These are phyloP conservation scores for Diaporthe sp. DNA, from an alignment of 2,329 filamentous ascomycete genomes.

Conservation along the genomic window DNA sequence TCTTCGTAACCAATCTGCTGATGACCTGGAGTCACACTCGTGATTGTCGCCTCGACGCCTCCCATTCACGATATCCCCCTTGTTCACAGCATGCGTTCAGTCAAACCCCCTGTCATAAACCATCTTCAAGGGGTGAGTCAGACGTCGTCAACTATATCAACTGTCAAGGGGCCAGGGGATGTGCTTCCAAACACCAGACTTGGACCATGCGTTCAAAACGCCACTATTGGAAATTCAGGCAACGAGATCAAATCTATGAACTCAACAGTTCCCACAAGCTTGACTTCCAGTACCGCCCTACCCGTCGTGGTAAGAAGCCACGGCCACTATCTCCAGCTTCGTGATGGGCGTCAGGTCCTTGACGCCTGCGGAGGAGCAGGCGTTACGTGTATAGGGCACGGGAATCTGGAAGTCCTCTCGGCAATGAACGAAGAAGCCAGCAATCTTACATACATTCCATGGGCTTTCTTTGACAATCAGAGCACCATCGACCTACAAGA, in stretches of 20 bases:
- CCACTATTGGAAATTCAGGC: background rate
- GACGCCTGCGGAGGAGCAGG: conserved; percentile 82
- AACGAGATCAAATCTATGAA: background rate
- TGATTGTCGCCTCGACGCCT: background rate
- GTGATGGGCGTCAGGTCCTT: conserved; percentile 69
- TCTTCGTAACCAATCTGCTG: background rate
- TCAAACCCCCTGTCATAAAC: background rate
- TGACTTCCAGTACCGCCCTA: conserved; percentile 9
- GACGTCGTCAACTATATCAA: background rate
- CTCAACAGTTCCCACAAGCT: background rate
- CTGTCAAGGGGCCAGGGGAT: background rate
- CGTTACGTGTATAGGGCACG: conserved; percentile 79
- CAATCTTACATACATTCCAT: conserved; percentile 49
- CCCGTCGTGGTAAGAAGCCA: conserved; percentile 40
- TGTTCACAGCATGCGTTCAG: background rate
- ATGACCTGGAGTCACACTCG: background rate
- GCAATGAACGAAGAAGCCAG: conserved; percentile 69
- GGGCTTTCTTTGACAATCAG: conserved; percentile 66
- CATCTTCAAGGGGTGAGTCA: background rate
- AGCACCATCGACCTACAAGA: conserved; percentile 63
- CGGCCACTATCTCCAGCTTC: conserved; percentile 45
- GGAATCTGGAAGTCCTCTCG: conserved; percentile 69
- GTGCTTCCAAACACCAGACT: background rate
- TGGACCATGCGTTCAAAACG: background rate
- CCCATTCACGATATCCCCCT: background rate